phyloP scores from a whole-genome alignment of 139 green algal genomes.

The Chlamydomonas urium region DNA sequence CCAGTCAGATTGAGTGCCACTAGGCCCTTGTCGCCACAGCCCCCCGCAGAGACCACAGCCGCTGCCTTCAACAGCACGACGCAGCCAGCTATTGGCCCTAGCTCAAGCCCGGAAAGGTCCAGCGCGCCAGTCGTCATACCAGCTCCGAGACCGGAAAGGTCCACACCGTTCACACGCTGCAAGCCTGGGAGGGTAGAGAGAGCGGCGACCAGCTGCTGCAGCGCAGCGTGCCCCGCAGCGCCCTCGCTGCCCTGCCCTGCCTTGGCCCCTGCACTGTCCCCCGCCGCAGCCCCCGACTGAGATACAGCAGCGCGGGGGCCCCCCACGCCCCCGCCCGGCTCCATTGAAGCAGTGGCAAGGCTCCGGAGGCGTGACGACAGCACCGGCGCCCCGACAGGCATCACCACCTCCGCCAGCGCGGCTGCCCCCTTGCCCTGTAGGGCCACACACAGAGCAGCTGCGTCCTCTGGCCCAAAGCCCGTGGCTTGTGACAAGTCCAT shows the following conservation, averaged over 20 bases:
- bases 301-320: too few species aligned
- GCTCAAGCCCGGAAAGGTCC: background rate
- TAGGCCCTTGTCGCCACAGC: background rate
- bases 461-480: conserved; percentile 12
- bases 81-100: conserved; percentile 3
- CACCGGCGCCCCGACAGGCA: background rate
- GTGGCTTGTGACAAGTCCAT: conserved; percentile 17
- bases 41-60: background rate
- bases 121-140: background rate
- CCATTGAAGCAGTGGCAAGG: too few species aligned
- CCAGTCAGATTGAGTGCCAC: conserved; percentile 30
- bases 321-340: background rate
- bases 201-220: conserved; percentile 15
- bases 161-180: conserved; percentile 22
- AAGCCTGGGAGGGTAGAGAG: conserved; percentile 12
- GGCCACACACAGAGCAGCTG: conserved; percentile 10
- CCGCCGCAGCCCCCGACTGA: too few species aligned
- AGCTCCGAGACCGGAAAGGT: background rate
- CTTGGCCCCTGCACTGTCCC: too few species aligned
- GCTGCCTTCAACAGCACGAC: background rate
- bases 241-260: too few species aligned
- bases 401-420: background rate
- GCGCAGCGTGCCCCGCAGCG: background rate
- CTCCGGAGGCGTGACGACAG: conserved; percentile 5
- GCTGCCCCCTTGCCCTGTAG: background rate